Conservation (phyloP, 192 early-diverging fungal species). For the Coemansia sp. region DNA sequence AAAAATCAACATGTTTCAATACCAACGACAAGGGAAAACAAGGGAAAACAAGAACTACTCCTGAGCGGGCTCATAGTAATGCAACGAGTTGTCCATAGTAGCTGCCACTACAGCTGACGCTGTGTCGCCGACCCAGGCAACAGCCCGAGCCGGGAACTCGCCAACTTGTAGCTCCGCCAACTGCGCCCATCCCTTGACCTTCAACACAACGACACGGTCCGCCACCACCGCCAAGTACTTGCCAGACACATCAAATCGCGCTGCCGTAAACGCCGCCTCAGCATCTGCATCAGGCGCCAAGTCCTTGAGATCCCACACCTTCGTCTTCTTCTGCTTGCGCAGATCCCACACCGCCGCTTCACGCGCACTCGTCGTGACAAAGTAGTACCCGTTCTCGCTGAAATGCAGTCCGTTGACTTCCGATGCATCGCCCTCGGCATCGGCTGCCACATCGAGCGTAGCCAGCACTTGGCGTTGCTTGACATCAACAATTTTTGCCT, state of each 20-base stretch:
- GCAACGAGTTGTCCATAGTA: conserved; percentile 23
- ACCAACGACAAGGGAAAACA: not conserved
- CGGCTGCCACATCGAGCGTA: conserved; percentile 34
- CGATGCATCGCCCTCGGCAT: conserved; percentile 12
- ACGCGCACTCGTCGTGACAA: conserved; percentile 76
- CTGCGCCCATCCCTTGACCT: conserved; percentile 65
- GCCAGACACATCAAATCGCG: conserved; percentile 76
- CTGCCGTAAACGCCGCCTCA: conserved; percentile 18
- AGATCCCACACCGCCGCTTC: conserved; percentile 92
- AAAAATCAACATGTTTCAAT: too few relatives aligned
- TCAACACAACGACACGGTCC: conserved; percentile 58
- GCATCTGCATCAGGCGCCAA: not conserved
- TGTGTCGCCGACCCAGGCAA: conserved; percentile 3
- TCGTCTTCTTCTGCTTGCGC: conserved; percentile 70
- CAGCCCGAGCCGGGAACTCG: conserved; percentile 1
- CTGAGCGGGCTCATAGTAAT: conserved; percentile 11
- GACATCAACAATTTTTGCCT: conserved; percentile 83
- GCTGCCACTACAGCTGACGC: conserved; percentile 13
- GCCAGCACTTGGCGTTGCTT: conserved; percentile 61
- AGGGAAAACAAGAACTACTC: not conserved
- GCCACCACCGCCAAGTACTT: conserved; percentile 80
- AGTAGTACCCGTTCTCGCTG: conserved; percentile 91
- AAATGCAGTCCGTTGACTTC: conserved; percentile 73
- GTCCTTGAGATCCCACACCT: conserved; percentile 25
- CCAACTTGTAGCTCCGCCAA: conserved; percentile 10